Percentiles rank a stretch among this genome's conserved stretches.
These are phyloP conservation scores for Cadophora malorum DNA, from an alignment of 2,329 filamentous ascomycete genomes.

Conservation along the genomic window DNA sequence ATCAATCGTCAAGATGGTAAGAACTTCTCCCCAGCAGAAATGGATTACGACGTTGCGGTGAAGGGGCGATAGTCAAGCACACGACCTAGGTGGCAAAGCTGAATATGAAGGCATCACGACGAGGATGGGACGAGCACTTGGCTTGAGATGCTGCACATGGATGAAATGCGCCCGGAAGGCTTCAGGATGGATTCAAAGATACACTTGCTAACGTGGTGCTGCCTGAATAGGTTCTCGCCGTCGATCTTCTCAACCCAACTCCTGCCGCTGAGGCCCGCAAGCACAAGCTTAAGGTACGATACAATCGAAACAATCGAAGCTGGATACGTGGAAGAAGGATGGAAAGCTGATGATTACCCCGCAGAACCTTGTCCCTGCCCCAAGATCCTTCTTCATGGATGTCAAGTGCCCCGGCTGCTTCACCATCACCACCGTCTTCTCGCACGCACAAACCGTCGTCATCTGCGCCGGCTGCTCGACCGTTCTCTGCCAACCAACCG, in stretches of 20 bases:
- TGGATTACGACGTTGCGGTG: constrained; percentile 34
- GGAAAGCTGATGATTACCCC: constrained; percentile 33
- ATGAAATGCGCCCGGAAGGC: constrained; percentile 20
- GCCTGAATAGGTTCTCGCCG: constrained; percentile 88
- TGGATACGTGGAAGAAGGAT: constrained; percentile 12
- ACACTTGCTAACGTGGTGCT: constrained; percentile 55
- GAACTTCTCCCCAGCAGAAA: constrained; percentile 43
- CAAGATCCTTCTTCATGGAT: constrained; percentile 99
- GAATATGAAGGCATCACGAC: constrained; percentile 23
- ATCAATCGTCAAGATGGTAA: constrained; percentile 74
- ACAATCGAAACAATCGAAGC: constrained; percentile 22
- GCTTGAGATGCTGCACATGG: constrained; percentile 19
- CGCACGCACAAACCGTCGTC: constrained; percentile 99
- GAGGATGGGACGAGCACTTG: constrained; percentile 11
- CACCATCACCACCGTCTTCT: constrained; percentile 99
- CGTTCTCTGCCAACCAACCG: constrained; percentile 98
- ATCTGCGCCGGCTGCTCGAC: constrained; percentile 99
- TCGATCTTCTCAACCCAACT: constrained; percentile 99
- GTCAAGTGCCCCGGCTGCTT: constrained; percentile 99
- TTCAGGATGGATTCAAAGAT: constrained; percentile 40
- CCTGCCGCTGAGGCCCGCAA: constrained; percentile 98
- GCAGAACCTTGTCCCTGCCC: constrained; percentile 90
- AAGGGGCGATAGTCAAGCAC: constrained; percentile 38
- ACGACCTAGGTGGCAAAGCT: constrained; percentile 37
- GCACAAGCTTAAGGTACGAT: constrained; percentile 99